A percentile compares a stretch with the other conserved stretches of the same genome.
Conservation (phyloP, 257 asterid species). For the Sherardia arvensis region DNA sequence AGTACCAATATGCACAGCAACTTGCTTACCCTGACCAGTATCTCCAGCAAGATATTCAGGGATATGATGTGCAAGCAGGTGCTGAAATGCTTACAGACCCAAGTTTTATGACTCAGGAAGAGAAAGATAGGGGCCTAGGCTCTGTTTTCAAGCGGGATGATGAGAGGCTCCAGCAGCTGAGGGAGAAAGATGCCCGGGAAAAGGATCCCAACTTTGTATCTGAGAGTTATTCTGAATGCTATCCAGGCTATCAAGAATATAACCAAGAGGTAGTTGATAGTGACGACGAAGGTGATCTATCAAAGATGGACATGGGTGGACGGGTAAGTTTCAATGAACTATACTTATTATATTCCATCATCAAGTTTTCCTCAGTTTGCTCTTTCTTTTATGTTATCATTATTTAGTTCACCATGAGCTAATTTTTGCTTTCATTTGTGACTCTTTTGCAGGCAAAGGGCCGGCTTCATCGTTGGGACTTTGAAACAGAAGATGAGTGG, state of each 20-base stretch:
- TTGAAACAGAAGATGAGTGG: conserved; percentile 99
- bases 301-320: conserved; percentile 99
- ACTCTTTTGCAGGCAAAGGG: conserved; percentile 71
- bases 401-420: background rate
- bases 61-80: conserved; percentile 63
- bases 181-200: conserved; percentile 96
- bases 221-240: conserved; percentile 98
- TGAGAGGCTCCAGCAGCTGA: conserved; percentile 76
- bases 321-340: conserved; percentile 45
- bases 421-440: background rate
- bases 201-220: conserved; percentile 96
- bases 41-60: conserved; percentile 70
- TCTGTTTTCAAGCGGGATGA: conserved; percentile 98
- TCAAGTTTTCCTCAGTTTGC: background rate
- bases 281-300: conserved; percentile 88
- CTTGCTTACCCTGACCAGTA: conserved; percentile 82
- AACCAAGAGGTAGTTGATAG: conserved; percentile 93
- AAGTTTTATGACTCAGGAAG: conserved; percentile 89
- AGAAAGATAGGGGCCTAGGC: conserved; percentile 96
- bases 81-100: conserved; percentile 51
- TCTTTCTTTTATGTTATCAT: background rate
- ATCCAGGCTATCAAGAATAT: conserved; percentile 96
- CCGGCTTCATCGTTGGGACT: conserved; percentile 97
- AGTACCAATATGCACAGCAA: conserved; percentile 81
- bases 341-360: no score